Conservation (phyloP, 2,329 filamentous ascomycete species). For the Anthostomella pinea region DNA sequence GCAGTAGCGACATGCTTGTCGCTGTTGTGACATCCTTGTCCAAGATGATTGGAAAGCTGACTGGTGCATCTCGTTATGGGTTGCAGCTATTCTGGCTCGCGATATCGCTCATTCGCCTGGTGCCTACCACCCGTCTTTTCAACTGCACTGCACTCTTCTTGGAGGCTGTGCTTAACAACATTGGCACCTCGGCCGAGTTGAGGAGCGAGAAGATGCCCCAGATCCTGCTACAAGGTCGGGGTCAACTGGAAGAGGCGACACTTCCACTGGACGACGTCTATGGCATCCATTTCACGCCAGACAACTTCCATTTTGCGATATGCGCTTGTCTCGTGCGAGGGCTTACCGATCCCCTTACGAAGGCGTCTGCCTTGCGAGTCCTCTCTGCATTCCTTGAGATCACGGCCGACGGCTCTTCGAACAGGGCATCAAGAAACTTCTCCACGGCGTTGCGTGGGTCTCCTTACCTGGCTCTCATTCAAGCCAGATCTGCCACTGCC, state of each 20-base stretch:
- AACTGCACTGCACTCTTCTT: slow-evolving; percentile 65
- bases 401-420: slow-evolving; percentile 35
- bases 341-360: slow-evolving; percentile 60
- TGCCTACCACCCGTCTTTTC: slow-evolving; percentile 57
- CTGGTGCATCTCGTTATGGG: slow-evolving; percentile 64
- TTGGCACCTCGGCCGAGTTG: slow-evolving; percentile 59
- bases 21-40: slow-evolving; percentile 65
- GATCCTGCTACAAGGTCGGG: slow-evolving; percentile 58
- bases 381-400: slow-evolving; percentile 61
- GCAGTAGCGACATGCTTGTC: slow-evolving; percentile 65
- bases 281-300: slow-evolving; percentile 60
- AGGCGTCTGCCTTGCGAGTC: slow-evolving; percentile 56
- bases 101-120: slow-evolving; percentile 62
- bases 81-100: slow-evolving; percentile 69
- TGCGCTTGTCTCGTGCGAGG: slow-evolving; percentile 63
- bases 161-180: slow-evolving; percentile 62
- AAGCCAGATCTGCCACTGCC: slow-evolving; percentile 52
- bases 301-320: slow-evolving; percentile 66
- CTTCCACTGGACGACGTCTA: slow-evolving; percentile 62
- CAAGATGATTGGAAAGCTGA: slow-evolving; percentile 69
- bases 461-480: slow-evolving; percentile 60
- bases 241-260: slow-evolving; percentile 60
- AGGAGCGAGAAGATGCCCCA: slow-evolving; percentile 57
- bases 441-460: slow-evolving; percentile 38
- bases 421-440: slow-evolving; percentile 32